Evolutionary conservation across 2,329 filamentous ascomycete species (phyloP), one percentile per base, ranked within the genome.

Genomic region (Chaetomium strumarium): DNA sequence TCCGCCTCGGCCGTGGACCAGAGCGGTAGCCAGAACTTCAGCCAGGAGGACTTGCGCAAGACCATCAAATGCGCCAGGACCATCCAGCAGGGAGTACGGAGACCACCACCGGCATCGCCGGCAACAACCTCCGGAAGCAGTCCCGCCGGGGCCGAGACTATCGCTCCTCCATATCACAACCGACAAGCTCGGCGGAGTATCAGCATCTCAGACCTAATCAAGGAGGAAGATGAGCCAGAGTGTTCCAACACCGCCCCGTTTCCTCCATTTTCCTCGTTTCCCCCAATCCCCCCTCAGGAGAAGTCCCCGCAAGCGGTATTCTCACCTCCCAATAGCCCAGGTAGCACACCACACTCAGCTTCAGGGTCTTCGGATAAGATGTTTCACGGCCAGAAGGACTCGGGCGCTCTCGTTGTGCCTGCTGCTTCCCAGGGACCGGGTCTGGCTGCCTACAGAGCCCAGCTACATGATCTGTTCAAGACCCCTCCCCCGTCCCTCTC

Each of bases 201-300:
- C 39, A 58, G 55, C 51, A 61, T 62, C 49, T 56, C 59, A 1
- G 60, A 62, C 48, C 52, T 62, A 11, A 34, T 58, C 42, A 49
- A 39, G 17, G 50, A 53, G 12, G 52, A 46, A 33, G 37, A 47
- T 17, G 34, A 16, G 17, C 37, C 53, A 13, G 31, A 47, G 11
- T 16, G 31, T 9, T 29, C 19, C 12, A 17, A 37, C 17, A 13
- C 12, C 13, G 17, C 17, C 46, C 12, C 13, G 31, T 16, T 19
- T 47, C 16, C 17, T 41, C 33, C 36, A 40, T 24, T 37, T n/a
- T n/a, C 17, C 46, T 9, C 13, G 31, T 16, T 19, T 47, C 16
- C 17, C 43, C 33, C 36, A 40, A 17, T 37, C 37, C 38, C 20
- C 19, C 20, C 29, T 24, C 34, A 34, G 10, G 16, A 12, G 43